phyloP scores from a whole-genome alignment of 2,329 filamentous ascomycete species.

The Rutstroemia sydowiana region DNA sequence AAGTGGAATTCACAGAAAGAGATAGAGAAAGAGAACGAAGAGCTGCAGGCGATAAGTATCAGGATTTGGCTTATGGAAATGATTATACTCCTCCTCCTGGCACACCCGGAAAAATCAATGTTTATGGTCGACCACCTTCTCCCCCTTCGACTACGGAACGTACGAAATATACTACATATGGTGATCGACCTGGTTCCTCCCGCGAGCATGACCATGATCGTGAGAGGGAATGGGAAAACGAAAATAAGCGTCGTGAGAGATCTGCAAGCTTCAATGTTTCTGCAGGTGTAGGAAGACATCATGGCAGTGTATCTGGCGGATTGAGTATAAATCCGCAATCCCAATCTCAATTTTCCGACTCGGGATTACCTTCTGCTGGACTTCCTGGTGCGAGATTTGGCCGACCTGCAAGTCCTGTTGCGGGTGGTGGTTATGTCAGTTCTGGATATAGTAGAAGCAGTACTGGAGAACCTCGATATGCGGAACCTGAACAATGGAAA shows the following conservation, averaged over 20 bases:
- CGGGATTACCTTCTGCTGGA: not conserved
- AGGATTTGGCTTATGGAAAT: constrained; percentile 5
- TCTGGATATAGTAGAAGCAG: constrained; percentile 5
- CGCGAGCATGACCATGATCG: constrained; percentile 8
- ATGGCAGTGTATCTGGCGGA: constrained; percentile 20
- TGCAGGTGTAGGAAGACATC: constrained; percentile 12
- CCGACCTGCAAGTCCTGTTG: not conserved
- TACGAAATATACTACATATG: not conserved
- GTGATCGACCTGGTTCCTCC: constrained; percentile 2
- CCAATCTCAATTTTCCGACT: not conserved
- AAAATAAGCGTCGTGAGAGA: constrained; percentile 15
- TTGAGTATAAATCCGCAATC: constrained; percentile 20
- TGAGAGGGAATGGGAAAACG: constrained; percentile 13
- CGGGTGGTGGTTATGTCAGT: not conserved
- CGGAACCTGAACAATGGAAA: constrained; percentile 31
- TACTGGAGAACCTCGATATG: constrained; percentile 17
- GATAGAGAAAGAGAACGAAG: constrained; percentile 3
- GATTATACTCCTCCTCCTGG: constrained; percentile 1
- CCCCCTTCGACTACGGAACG: not conserved
- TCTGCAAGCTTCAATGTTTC: constrained; percentile 24
- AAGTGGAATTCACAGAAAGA: not conserved
- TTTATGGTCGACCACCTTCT: not conserved
- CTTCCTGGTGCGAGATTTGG: constrained; percentile 1
- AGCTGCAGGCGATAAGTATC: not conserved
- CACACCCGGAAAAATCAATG: constrained; percentile 6